Evolutionary conservation across 768 basidiomycete genomes (phyloP).

Genomic region (Trametes maxima): DNA sequence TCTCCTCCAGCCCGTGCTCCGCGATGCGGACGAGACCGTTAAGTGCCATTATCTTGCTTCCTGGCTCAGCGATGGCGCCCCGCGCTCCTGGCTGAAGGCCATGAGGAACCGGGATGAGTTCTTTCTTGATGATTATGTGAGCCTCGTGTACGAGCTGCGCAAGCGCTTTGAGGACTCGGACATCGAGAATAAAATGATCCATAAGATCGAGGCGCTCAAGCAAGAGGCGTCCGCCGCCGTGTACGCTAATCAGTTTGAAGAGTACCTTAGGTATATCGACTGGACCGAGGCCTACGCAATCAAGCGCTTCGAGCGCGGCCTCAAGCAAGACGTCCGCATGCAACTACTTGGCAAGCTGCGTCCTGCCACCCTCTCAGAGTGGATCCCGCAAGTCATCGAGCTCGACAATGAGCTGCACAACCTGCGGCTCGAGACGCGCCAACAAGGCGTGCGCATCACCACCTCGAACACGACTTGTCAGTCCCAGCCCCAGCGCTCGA

Average conservation of each 20-base stretch:
- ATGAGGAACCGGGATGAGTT: slow-evolving; percentile 20
- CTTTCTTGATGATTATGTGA: slow-evolving; percentile 33
- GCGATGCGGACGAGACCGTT: slow-evolving; percentile 30
- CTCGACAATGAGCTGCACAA: slow-evolving; percentile 14
- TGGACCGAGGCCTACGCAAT: slow-evolving; percentile 37
- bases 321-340: slow-evolving; percentile 34
- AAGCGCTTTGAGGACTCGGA: slow-evolving; percentile 17
- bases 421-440: background rate
- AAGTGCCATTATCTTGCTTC: slow-evolving; percentile 32
- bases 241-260: slow-evolving; percentile 32
- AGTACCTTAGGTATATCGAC: slow-evolving; percentile 31
- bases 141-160: slow-evolving; percentile 23
- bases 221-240: slow-evolving; percentile 35
- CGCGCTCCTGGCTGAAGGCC: slow-evolving; percentile 34
- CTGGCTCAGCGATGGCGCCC: slow-evolving; percentile 35
- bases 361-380: slow-evolving; percentile 1
- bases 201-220: slow-evolving; percentile 33
- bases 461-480: too few relatives aligned
- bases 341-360: background rate
- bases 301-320: slow-evolving; percentile 32
- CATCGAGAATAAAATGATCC: slow-evolving; percentile 4
- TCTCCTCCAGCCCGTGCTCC: slow-evolving; percentile 26
- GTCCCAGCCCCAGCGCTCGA: too few relatives aligned
- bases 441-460: background rate
- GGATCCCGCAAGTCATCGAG: background rate